Conservation (phyloP, 192 early-diverging fungal genomes). For the Dimargaris cristalligena region DNA sequence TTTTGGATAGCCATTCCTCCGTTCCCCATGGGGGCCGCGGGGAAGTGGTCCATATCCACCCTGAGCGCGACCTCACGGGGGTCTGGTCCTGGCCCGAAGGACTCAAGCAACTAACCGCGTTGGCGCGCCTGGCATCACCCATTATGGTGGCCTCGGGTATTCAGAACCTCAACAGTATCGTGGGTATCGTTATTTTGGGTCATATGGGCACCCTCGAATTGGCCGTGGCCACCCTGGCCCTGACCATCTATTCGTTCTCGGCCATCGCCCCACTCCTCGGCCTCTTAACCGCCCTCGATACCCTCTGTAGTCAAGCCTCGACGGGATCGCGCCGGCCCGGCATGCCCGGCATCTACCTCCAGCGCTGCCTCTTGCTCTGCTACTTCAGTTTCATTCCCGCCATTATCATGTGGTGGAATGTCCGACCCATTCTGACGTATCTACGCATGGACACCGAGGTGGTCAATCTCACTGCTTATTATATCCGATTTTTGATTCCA, state of each 20-base stretch:
- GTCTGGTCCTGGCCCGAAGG: too few relatives aligned
- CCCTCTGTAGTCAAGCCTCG: constrained; percentile 38
- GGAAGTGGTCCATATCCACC: too few relatives aligned
- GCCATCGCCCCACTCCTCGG: constrained; percentile 32
- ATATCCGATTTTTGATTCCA: constrained; percentile 25
- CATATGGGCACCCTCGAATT: constrained; percentile 23
- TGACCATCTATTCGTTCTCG: constrained; percentile 19
- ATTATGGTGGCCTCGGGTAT: not conserved
- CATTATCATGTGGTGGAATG: constrained; percentile 41
- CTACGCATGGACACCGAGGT: constrained; percentile 49
- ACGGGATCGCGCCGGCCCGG: constrained; percentile 32
- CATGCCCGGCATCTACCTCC: constrained; percentile 38
- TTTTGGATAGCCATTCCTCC: too few relatives aligned
- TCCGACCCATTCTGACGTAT: constrained; percentile 39
- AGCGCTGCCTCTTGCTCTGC: constrained; percentile 52
- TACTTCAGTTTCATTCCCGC: constrained; percentile 47
- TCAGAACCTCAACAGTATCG: not conserved
- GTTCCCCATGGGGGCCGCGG: too few relatives aligned
- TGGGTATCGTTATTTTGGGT: not conserved
- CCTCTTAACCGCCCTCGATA: constrained; percentile 43
- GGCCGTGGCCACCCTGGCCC: constrained; percentile 33
- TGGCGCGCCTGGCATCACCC: not conserved
- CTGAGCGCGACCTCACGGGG: too few relatives aligned
- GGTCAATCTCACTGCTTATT: constrained; percentile 15
- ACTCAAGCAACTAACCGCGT: too few relatives aligned